These are phyloP conservation scores for Diospyros kaki DNA, from an alignment of 148 eudicot genomes.

Conservation along the genomic window DNA sequence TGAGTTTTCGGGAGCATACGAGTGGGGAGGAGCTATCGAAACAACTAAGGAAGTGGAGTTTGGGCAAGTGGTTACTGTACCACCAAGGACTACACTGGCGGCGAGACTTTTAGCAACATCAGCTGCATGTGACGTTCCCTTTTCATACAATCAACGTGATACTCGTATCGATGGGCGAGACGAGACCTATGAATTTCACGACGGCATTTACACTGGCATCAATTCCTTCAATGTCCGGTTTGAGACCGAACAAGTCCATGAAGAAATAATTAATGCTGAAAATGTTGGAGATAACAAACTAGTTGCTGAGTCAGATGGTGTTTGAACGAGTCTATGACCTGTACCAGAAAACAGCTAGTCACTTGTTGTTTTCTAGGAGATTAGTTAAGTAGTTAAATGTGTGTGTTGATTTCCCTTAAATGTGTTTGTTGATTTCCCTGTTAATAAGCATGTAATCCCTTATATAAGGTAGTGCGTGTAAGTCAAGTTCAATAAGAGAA, in stretches of 20 bases:
- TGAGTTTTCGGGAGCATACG: neutral
- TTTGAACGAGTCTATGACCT: too few species aligned
- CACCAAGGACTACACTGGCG: neutral
- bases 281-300: too few species aligned
- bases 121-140: conserved; percentile 6
- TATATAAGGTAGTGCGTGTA: too few species aligned
- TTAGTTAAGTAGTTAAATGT: too few species aligned
- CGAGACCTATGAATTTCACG: neutral
- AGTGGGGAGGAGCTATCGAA: conserved; percentile 3
- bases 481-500: too few species aligned
- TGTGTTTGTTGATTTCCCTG: too few species aligned
- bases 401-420: too few species aligned
- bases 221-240: conserved; percentile 1
- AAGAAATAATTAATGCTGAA: neutral
- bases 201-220: conserved; percentile 13
- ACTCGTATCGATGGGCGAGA: neutral
- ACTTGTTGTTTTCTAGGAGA: too few species aligned
- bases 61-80: neutral
- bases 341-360: too few species aligned
- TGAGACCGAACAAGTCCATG: conserved; percentile 1
- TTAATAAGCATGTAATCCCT: too few species aligned
- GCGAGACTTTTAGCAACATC: neutral
- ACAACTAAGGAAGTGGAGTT: neutral
- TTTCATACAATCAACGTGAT: neutral
- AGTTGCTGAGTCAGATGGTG: too few species aligned